Evolutionary conservation across 768 basidiomycete genomes (phyloP), one percentile per base, ranked within the genome.

Genomic region (Leccinum longicurvipes): DNA sequence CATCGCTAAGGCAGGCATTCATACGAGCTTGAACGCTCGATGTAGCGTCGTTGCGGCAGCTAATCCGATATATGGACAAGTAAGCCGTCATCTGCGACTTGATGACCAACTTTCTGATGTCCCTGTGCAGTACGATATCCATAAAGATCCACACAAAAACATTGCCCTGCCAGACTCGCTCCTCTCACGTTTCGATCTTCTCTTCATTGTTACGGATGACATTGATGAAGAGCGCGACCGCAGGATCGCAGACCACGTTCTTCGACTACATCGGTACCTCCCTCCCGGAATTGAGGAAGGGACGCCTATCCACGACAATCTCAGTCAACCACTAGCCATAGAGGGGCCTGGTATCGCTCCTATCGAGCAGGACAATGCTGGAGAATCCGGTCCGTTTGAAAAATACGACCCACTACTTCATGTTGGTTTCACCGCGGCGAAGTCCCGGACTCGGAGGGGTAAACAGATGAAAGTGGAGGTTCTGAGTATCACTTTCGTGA

Each of bases 91-190:
- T 29, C 48, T 24, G 29, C n/a, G 19, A 47, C 15, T 44, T 50
- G 34, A 32, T 15, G 55, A 54, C 31, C 39, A n/a, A n/a, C 8
- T 3, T 44, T 17, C 29, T 64, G 58, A 64, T 52, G 52, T 48
- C 41, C 57, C 8, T 51, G 9, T 50, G n/a, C 67, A 98, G 92
- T 99, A 99, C 71, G 96, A 99, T 73, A 91, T 99, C 36, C 96
- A 99, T 76, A 99, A 99, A 73, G 96, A 99, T 71, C 96, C 96
- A 28, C 96, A 98, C 75, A 90, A 90, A 75, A 99, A 99, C 67
- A 99, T 99, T 59, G 96, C 96, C 12, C 83, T 99, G 11, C 96
- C 96, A 11, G 96, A 98, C 72, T 99, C 96, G 24, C 82, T 99
- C 36, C 83, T 99, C 34, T 98, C 96, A 23, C 96, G 96, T 84